Evolutionary conservation across 73 alveolate genomes (phyloP).

Genomic region (Paramecium primaurelia): DNA sequence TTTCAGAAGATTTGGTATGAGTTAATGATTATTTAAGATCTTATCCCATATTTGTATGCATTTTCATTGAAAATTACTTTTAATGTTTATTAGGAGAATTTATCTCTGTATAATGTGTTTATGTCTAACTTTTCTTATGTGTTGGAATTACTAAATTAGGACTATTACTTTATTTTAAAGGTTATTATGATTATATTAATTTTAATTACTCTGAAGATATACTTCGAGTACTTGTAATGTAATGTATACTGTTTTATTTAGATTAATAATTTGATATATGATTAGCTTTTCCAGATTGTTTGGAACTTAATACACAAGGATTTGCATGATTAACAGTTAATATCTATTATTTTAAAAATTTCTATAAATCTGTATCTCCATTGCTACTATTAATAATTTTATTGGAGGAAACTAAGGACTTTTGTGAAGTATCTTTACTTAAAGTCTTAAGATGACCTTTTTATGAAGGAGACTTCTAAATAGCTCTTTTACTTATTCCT

Average conservation of each 20-base stretch:
- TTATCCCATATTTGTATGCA: constrained; percentile 5
- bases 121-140: constrained; percentile 26
- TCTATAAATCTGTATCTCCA: constrained; percentile 9
- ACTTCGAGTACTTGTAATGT: constrained; percentile 22
- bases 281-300: neutral
- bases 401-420: neutral
- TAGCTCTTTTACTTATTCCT: neutral
- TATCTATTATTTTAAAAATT: neutral
- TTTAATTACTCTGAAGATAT: constrained; percentile 21
- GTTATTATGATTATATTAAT: neutral
- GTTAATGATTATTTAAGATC: neutral
- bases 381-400: neutral
- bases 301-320: neutral
- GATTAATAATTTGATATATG: neutral
- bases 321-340: neutral
- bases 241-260: constrained; percentile 4
- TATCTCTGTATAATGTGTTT: constrained; percentile 33
- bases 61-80: neutral
- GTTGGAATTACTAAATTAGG: neutral
- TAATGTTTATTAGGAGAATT: neutral
- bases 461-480: neutral
- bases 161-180: neutral
- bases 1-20: neutral
- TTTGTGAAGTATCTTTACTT: neutral
- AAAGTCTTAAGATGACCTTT: neutral